These are phyloP conservation scores for Globisporangium apiculatum DNA, from an alignment of 352 stramenopile species.

Conservation along the genomic window DNA sequence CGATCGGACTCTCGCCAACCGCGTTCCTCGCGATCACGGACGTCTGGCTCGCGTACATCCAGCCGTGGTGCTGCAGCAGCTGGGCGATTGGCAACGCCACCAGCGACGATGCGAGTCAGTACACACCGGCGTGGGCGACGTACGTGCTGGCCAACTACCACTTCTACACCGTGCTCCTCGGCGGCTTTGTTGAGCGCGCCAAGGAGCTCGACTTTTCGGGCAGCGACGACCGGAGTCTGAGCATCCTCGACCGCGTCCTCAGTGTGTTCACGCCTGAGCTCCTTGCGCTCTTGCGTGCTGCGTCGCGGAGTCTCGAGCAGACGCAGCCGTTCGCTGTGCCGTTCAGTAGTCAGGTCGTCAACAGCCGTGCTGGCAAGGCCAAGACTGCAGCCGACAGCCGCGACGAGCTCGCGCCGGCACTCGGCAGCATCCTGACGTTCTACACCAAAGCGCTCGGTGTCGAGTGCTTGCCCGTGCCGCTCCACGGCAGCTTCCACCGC, in stretches of 20 bases:
- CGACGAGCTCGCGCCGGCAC: slow-evolving; percentile 45
- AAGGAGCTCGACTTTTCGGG: slow-evolving; percentile 81
- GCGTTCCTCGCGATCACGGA: slow-evolving; percentile 77
- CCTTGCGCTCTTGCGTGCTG: slow-evolving; percentile 47
- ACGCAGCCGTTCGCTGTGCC: slow-evolving; percentile 58
- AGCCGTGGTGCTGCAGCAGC: slow-evolving; percentile 71
- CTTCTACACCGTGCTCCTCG: slow-evolving; percentile 81
- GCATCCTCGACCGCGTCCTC: slow-evolving; percentile 64
- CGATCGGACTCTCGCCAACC: slow-evolving; percentile 70
- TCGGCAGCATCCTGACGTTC: slow-evolving; percentile 70
- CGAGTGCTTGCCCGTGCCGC: slow-evolving; percentile 52
- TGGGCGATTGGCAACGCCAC: slow-evolving; percentile 27
- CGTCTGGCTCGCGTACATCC: slow-evolving; percentile 83
- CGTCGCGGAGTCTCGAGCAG: slow-evolving; percentile 60
- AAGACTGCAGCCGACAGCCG: slow-evolving; percentile 15
- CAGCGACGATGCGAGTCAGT: slow-evolving; percentile 15
- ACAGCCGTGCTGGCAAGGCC: slow-evolving; percentile 4
- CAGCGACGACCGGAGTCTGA: slow-evolving; percentile 49
- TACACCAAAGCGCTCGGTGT: slow-evolving; percentile 77
- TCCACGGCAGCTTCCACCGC: slow-evolving; percentile 71
- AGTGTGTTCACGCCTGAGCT: slow-evolving; percentile 65
- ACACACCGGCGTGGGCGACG: slow-evolving; percentile 59
- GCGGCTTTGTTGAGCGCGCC: slow-evolving; percentile 69
- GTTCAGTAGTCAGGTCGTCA: slow-evolving; percentile 12
- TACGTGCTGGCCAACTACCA: slow-evolving; percentile 86